Base-by-base conservation (phyloP, 306 rosid species). In the Cicer pinnatifidum region DNA sequence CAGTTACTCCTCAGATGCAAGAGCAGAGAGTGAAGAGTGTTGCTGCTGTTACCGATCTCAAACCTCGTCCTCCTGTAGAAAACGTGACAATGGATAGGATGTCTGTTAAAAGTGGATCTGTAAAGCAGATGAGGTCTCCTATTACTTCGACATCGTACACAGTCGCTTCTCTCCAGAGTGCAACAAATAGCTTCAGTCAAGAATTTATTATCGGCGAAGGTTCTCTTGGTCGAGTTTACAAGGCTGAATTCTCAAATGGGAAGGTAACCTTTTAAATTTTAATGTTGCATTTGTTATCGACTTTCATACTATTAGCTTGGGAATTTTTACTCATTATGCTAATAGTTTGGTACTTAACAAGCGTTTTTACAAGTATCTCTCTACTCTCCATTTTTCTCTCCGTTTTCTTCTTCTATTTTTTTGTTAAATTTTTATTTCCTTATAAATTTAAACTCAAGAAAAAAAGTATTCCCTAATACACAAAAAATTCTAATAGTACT, bases 151-250 rank as follows among this genome's bases (percentile, higher is more conserved):
- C 99, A 41, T 78, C 97, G 1, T 87, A 91, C 69, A 88, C 99
- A 3, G 86, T 95, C 74, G 92, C 99, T 60, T 65, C 95, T 78
- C 97, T 95, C 78, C 99, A 95, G 81, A 88, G 88, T 58, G 96
- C 97, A 79, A 91, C 99, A 7, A 95, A 95, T 82, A 91, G 96
- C 91, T 95, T 95, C 73, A 90, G 96, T 78, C 99, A 95, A 84
- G 97, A 95, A 76, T 84, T 80, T 84, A 83, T 95, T 58, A 74
- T 91, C 17, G 99, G 99, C 50, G 99, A 95, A 87, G 99, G 99
- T 81, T 95, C 99, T 67, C 97, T 91, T 28, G 99, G 99, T 58
- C 96, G 99, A 77, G 99, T 95, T 40, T 95, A 95, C 83, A 86
- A 41, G 88, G 96, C 97, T 7, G 99, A 91, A 57, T 95, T 90